A percentile compares a stretch with the other conserved stretches of the same genome.
Evolutionary conservation across 495 filamentous ascomycete species (phyloP).

Genomic region (Bacidia rubella): DNA sequence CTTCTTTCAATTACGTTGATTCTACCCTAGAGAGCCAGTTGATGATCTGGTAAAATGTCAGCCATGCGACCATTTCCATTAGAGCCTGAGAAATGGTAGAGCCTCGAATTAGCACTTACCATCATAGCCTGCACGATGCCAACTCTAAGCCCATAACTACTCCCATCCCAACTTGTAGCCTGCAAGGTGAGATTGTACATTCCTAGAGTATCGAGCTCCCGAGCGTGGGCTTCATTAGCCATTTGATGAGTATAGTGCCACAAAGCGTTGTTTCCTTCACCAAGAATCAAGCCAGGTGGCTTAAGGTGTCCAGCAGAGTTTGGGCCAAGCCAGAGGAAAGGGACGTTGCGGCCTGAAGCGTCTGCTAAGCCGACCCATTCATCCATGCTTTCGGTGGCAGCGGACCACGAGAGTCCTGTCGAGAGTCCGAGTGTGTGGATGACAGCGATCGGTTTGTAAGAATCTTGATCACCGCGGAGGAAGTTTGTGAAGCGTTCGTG

Average conservation of each 20-base stretch:
- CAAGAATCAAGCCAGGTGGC: slow-evolving; percentile 21
- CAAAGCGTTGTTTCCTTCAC: slow-evolving; percentile 26
- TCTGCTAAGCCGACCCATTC: slow-evolving; percentile 31
- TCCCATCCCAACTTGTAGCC: slow-evolving; percentile 31
- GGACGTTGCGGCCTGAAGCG: slow-evolving; percentile 25
- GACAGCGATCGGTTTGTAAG: slow-evolving; percentile 32
- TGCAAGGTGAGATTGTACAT: slow-evolving; percentile 38
- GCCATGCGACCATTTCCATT: no score
- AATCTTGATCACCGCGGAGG: slow-evolving; percentile 19
- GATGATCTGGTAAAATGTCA: slow-evolving; percentile 20
- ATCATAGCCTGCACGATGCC: slow-evolving; percentile 38
- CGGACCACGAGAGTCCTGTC: slow-evolving; percentile 24
- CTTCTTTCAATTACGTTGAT: slow-evolving; percentile 11
- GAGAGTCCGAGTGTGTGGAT: slow-evolving; percentile 30
- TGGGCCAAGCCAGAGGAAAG: slow-evolving; percentile 38
- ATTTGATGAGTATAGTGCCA: slow-evolving; percentile 32
- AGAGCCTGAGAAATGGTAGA: neutral
- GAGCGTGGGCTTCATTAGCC: slow-evolving; percentile 22
- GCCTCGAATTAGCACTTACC: slow-evolving; percentile 19
- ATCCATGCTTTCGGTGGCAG: slow-evolving; percentile 29
- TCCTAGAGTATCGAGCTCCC: slow-evolving; percentile 31
- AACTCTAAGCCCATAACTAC: slow-evolving; percentile 31
- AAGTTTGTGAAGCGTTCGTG: slow-evolving; percentile 19
- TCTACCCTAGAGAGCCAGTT: slow-evolving; percentile 31
- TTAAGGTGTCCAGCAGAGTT: slow-evolving; percentile 30